Evolutionary conservation across 345 rosid genomes (phyloP), one percentile per base, ranked within the genome.

Genomic region (Rhodamnia rubescens): DNA sequence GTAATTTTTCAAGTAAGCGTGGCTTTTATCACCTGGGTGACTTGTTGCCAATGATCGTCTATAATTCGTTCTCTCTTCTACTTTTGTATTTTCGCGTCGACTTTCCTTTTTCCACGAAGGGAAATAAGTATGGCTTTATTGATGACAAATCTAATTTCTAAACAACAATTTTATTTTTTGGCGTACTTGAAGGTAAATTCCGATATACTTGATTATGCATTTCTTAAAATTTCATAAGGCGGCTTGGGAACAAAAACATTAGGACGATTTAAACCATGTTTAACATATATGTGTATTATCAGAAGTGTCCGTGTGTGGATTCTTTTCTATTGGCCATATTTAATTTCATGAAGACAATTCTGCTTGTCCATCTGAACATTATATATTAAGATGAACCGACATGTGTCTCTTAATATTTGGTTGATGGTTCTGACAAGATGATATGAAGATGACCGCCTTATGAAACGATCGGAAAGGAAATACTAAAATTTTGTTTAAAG

Each of bases 381-480:
- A 55, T 3, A 21, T 21, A 21, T 55, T 21, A 21, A 21, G 26
- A 55, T 55, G 26, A 21, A 55, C 24, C 57, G 8, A 55, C 26
- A 16, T 16, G 12, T 42, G 16, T 64, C 18, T 2, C 7, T 64
- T 16, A 32, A 64, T 16, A 8, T 32, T 27, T 32, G 12, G 44
- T 64, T 64, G 12, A 16, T 32, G 22, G 44, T 29, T 32, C 16
- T 64, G 44, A 4, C 44, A 8, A 0, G 1, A 8, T 8, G 44
- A 64, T 32, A 18, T 32, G 44, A 16, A 32, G 11, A 10, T 8
- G 6, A 6, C 20, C 1, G 20, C 32, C 24, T 64, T 32, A 64
- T 0, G 3, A 16, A 32, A 64, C 1, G 10, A 32, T 0, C 3
- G 11, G 8, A 29, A 29, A 64, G 0, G 5, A 10, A 32, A 64